Percentiles rank a stretch among this genome's conserved stretches.
These are phyloP conservation scores for Geotrichum aggregatum DNA, from an alignment of 1,139 yeast species.

Conservation along the genomic window DNA sequence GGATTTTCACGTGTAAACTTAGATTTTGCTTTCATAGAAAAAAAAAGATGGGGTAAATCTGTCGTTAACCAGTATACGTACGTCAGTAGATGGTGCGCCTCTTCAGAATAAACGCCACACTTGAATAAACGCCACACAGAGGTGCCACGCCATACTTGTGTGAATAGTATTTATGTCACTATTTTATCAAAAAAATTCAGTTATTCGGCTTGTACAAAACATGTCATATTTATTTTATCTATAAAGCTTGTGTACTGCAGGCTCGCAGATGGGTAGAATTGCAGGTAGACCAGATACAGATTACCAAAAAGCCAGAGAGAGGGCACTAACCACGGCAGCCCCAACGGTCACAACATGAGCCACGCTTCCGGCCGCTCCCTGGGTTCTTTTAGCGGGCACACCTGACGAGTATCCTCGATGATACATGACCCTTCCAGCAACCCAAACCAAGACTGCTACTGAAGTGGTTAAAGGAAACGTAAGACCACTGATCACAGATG, in stretches of 20 bases:
- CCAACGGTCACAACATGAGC: not conserved
- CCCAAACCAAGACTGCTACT: constrained; percentile 19
- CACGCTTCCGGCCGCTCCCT: constrained; percentile 5
- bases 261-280: no score
- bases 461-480: constrained; percentile 21
- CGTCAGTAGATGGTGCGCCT: no score
- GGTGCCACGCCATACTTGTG: no score
- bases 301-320: not conserved
- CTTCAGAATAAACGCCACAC: no score
- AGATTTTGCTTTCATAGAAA: not conserved
- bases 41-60: not conserved
- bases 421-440: constrained; percentile 21
- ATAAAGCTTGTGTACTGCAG: no score
- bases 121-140: no score
- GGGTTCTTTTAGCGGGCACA: constrained; percentile 21
- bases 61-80: no score
- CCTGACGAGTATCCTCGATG: constrained; percentile 24
- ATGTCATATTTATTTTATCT: no score
- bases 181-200: no score
- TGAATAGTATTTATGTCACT: no score
- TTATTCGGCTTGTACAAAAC: no score
- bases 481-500: constrained; percentile 22
- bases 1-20: not conserved
- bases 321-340: not conserved
- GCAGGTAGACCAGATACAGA: no score